Conservation (phyloP, 306 rosid genomes). For the Trifolium subterraneum region DNA sequence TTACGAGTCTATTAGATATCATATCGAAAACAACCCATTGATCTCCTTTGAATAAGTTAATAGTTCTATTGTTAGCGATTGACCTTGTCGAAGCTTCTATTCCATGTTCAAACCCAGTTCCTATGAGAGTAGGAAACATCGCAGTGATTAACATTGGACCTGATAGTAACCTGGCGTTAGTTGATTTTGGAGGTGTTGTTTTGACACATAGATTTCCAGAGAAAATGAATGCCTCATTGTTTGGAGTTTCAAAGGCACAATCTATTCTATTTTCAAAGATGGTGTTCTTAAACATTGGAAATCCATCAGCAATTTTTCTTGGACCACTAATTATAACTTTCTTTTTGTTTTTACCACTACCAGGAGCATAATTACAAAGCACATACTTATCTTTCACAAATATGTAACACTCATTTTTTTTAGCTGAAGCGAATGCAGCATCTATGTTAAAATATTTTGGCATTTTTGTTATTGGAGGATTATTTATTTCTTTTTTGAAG, state of each 20-base stretch:
- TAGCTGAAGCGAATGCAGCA: neutral
- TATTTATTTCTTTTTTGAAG: neutral
- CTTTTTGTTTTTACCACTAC: neutral
- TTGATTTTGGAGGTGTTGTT: neutral
- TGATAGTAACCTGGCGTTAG: neutral
- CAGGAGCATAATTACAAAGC: neutral
- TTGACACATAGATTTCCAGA: neutral
- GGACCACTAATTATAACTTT: neutral
- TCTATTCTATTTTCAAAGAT: neutral
- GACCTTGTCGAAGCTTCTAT: neutral
- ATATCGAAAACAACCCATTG: too few species aligned
- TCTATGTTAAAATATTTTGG: neutral
- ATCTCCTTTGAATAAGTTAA: too few species aligned
- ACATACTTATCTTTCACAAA: neutral
- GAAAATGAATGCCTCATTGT: neutral
- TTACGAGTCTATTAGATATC: rapidly evolving
- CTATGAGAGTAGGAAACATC: neutral
- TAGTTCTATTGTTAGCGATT: rapidly evolving
- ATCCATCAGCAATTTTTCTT: neutral
- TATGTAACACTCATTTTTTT: neutral
- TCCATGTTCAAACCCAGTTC: neutral
- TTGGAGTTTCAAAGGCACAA: neutral
- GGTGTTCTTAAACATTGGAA: neutral
- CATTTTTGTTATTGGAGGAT: neutral
- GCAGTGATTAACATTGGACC: neutral